phyloP scores from a whole-genome alignment of 441 rosid genomes.

The Brassica balearica region DNA sequence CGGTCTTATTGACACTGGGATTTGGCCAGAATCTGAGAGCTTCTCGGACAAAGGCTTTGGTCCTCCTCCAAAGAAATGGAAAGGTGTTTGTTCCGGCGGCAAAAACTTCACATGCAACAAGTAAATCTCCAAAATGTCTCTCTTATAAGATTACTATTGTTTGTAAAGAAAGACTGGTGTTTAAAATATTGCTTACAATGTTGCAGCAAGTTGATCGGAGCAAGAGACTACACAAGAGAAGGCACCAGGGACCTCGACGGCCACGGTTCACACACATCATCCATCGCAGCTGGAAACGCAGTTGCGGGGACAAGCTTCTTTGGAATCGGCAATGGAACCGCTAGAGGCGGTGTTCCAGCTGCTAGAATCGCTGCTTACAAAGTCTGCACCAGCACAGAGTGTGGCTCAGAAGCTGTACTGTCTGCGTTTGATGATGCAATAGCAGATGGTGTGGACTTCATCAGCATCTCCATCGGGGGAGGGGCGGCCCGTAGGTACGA shows the following conservation, averaged over 20 bases:
- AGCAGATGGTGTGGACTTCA: conserved; percentile 47
- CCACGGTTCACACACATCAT: conserved; percentile 2
- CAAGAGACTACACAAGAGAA: conserved; percentile 37
- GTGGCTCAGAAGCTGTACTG: conserved; percentile 11
- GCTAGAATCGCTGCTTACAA: neutral
- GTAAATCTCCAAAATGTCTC: neutral
- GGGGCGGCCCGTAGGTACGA: neutral
- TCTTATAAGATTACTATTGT: neutral
- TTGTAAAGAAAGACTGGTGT: neutral
- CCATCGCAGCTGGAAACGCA: neutral
- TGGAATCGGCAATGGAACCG: conserved; percentile 3
- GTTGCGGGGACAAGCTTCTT: neutral
- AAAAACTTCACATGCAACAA: conserved; percentile 46
- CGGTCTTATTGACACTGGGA: conserved; percentile 24
- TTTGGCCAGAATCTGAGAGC: conserved; percentile 32
- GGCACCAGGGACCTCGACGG: neutral
- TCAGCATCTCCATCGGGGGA: conserved; percentile 39
- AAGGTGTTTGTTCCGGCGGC: conserved; percentile 36
- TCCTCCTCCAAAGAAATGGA: conserved; percentile 38
- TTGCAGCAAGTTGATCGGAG: conserved; percentile 50
- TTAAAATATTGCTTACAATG: neutral
- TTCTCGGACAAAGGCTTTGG: conserved; percentile 30
- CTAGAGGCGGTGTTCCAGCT: neutral
- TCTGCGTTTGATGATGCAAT: conserved; percentile 51
- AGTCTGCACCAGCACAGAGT: neutral